Evolutionary conservation across 2,329 filamentous ascomycete species (phyloP).

Genomic region (Xylaria multiplex): DNA sequence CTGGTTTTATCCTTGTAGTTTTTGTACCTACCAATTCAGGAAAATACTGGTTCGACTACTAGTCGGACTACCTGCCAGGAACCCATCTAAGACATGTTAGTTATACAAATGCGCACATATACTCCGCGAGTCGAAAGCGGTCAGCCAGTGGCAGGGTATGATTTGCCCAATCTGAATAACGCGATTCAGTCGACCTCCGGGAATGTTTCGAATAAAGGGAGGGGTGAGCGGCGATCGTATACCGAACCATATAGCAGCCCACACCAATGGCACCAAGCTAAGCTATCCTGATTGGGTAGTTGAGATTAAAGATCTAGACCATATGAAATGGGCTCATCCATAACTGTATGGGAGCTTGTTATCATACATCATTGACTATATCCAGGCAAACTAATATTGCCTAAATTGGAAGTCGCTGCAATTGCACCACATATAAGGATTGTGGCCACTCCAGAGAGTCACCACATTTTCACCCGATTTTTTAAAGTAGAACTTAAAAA

Average conservation of each 20-base stretch:
- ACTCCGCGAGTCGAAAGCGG: background rate
- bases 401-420: background rate
- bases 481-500: background rate
- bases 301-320: background rate
- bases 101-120: constrained; percentile 5
- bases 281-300: background rate
- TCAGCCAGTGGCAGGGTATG: background rate
- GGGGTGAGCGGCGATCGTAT: background rate
- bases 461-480: background rate
- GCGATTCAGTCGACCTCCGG: background rate
- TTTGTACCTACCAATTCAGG: constrained; percentile 20
- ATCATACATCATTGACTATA: background rate
- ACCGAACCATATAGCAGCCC: background rate
- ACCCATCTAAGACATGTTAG: constrained; percentile 10
- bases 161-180: constrained; percentile 1
- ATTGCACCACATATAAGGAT: no score
- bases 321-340: background rate
- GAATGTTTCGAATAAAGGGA: constrained; percentile 14
- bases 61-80: background rate
- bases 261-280: background rate
- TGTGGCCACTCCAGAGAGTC: no score
- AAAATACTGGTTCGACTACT: constrained; percentile 1
- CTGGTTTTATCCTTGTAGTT: constrained; percentile 2
- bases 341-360: background rate
- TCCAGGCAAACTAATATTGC: background rate